Evolutionary conservation across 345 rosid genomes (phyloP).

Genomic region (Streptanthus diversifolius): DNA sequence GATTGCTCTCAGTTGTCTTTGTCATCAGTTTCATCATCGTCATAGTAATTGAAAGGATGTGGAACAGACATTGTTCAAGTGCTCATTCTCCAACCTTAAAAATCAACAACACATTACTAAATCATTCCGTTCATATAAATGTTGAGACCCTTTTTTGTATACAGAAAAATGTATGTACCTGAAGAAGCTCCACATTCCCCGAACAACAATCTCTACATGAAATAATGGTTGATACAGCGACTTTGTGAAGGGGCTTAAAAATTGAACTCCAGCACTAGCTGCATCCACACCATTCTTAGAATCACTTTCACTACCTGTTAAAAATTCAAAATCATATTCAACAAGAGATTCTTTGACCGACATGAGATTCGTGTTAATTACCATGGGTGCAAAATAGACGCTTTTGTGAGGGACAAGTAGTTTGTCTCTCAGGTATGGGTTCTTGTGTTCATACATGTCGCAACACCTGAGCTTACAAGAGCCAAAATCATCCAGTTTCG

Average conservation of each 20-base stretch:
- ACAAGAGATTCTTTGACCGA: neutral
- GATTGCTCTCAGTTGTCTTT: slow-evolving; percentile 23
- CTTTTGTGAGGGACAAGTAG: slow-evolving; percentile 58
- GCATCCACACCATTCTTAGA: slow-evolving; percentile 67
- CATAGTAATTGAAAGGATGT: slow-evolving; percentile 39
- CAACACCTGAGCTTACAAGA: slow-evolving; percentile 57
- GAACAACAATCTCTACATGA: slow-evolving; percentile 62
- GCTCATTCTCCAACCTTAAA: slow-evolving; percentile 38
- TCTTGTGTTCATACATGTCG: slow-evolving; percentile 45
- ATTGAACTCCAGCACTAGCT: slow-evolving; percentile 54
- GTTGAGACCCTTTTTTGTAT: neutral
- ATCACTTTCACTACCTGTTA: slow-evolving; percentile 49
- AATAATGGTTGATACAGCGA: slow-evolving; percentile 41
- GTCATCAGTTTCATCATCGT: slow-evolving; percentile 26
- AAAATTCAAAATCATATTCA: neutral
- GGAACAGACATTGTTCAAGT: slow-evolving; percentile 41
- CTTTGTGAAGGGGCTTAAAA: slow-evolving; percentile 43
- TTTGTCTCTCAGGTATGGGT: slow-evolving; percentile 56
- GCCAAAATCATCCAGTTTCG: slow-evolving; percentile 56
- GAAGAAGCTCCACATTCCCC: slow-evolving; percentile 80
- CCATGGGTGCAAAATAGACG: slow-evolving; percentile 68
- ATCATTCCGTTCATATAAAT: neutral
- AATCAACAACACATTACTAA: neutral
- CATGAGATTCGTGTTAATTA: slow-evolving; percentile 23
- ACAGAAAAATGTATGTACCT: slow-evolving; percentile 39